phyloP scores from a whole-genome alignment of 805 yeast species.

The Schwanniomyces occidentalis region DNA sequence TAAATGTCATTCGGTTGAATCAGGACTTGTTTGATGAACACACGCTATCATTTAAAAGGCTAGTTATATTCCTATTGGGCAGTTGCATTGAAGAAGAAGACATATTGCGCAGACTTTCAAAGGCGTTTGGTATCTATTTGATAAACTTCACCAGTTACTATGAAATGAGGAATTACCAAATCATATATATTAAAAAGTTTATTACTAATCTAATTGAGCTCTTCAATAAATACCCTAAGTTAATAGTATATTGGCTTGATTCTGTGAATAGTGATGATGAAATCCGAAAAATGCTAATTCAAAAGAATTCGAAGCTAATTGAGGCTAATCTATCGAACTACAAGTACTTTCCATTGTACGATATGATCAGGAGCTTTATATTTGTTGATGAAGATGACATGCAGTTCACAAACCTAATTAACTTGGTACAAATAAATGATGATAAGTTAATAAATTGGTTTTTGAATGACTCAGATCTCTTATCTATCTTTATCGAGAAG shows the following conservation, averaged over 20 bases:
- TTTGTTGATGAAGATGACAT: conserved; percentile 8
- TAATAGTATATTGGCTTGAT: conserved; percentile 10
- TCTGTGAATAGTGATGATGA: conserved; percentile 14
- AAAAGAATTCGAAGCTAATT: not conserved
- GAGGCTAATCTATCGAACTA: not conserved
- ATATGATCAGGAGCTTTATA: conserved; percentile 18
- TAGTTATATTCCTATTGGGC: conserved; percentile 7
- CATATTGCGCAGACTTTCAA: conserved; percentile 3
- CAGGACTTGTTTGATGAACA: conserved; percentile 12
- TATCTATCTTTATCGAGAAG: conserved; percentile 7
- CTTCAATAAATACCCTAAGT: conserved; percentile 9
- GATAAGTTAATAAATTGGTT: conserved; percentile 6
- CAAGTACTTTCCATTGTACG: conserved; percentile 21
- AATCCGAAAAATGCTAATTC: conserved; percentile 6
- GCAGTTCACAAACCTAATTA: conserved; percentile 3
- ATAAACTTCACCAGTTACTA: conserved; percentile 6
- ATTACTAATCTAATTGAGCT: conserved; percentile 8
- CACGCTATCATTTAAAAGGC: conserved; percentile 11
- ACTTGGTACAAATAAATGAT: not conserved
- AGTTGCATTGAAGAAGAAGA: conserved; percentile 1
- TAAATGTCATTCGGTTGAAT: conserved; percentile 3
- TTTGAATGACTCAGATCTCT: conserved; percentile 6
- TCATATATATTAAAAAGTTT: conserved; percentile 8
- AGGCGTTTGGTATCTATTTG: conserved; percentile 9
- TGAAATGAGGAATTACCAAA: conserved; percentile 8